phyloP scores from a whole-genome alignment of 352 stramenopile species.

The Globisporangium okanoganense region DNA sequence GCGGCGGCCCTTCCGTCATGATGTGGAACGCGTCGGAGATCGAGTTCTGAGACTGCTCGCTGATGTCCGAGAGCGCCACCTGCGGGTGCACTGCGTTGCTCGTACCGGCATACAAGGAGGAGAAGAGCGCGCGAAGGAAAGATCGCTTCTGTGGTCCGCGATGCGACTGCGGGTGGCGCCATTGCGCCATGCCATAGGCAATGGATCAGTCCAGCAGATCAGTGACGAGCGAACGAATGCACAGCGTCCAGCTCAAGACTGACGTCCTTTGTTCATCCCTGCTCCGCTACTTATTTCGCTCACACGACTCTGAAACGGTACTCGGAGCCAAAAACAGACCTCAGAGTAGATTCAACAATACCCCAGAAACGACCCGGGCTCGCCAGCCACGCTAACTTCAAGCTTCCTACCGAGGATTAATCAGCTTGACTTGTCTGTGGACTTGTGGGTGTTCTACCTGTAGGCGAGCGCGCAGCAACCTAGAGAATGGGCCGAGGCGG shows the following conservation, averaged over 20 bases:
- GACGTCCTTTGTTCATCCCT: too few relatives aligned
- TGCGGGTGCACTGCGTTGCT: background rate
- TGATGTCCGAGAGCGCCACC: slow-evolving; percentile 3
- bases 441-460: too few relatives aligned
- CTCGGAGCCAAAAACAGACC: too few relatives aligned
- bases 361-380: too few relatives aligned
- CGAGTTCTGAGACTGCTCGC: slow-evolving; percentile 10
- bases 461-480: too few relatives aligned
- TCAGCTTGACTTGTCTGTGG: too few relatives aligned
- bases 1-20: background rate
- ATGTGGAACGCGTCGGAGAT: background rate
- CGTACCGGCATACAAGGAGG: background rate
- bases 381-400: too few relatives aligned
- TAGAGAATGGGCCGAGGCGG: too few relatives aligned
- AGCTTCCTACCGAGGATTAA: too few relatives aligned
- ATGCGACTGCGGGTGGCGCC: background rate
- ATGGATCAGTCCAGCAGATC: background rate
- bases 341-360: too few relatives aligned
- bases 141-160: background rate
- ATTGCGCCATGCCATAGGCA: slow-evolving; percentile 11
- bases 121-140: slow-evolving; percentile 2
- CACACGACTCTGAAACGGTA: too few relatives aligned
- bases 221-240: background rate
- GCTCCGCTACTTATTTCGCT: too few relatives aligned
- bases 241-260: background rate